These are phyloP conservation scores for Lophiotrema nucula DNA, from an alignment of 495 filamentous ascomycete species.

Conservation along the genomic window DNA sequence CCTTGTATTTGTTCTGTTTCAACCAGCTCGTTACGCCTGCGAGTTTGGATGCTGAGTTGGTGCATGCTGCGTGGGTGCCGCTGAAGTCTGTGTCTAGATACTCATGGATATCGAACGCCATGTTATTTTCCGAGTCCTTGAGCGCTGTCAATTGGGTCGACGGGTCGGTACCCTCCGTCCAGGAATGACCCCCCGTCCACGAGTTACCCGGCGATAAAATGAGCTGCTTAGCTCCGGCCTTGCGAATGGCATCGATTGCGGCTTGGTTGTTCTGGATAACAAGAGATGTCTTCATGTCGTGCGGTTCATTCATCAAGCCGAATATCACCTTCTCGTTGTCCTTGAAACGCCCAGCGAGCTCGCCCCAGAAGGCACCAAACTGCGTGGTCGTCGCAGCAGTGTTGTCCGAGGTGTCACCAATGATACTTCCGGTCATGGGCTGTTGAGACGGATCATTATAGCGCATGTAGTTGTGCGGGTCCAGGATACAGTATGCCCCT, in stretches of 20 bases:
- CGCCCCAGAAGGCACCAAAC: slow-evolving; percentile 54
- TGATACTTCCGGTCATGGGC: slow-evolving; percentile 49
- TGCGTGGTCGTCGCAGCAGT: slow-evolving; percentile 25
- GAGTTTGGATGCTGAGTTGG: slow-evolving; percentile 44
- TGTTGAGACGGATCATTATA: slow-evolving; percentile 51
- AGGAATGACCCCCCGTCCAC: slow-evolving; percentile 51
- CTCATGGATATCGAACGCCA: slow-evolving; percentile 54
- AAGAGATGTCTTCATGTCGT: slow-evolving; percentile 50
- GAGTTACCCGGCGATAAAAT: slow-evolving; percentile 53
- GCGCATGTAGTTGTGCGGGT: slow-evolving; percentile 57
- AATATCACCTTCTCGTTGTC: slow-evolving; percentile 49
- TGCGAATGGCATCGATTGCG: slow-evolving; percentile 51
- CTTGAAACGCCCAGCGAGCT: slow-evolving; percentile 50
- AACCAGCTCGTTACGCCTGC: slow-evolving; percentile 47
- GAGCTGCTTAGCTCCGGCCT: slow-evolving; percentile 45
- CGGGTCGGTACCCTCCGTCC: slow-evolving; percentile 39
- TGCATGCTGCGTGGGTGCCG: slow-evolving; percentile 44
- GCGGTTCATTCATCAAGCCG: slow-evolving; percentile 45
- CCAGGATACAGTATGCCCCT: slow-evolving; percentile 51
- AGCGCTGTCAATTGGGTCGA: slow-evolving; percentile 45
- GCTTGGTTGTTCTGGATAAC: slow-evolving; percentile 52
- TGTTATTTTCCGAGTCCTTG: slow-evolving; percentile 49
- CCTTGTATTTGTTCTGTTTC: no score
- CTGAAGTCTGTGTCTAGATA: slow-evolving; percentile 54
- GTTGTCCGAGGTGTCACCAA: slow-evolving; percentile 49